Conservation (phyloP, 192 early-diverging fungal species). For the Spizellomyces punctatus region DNA sequence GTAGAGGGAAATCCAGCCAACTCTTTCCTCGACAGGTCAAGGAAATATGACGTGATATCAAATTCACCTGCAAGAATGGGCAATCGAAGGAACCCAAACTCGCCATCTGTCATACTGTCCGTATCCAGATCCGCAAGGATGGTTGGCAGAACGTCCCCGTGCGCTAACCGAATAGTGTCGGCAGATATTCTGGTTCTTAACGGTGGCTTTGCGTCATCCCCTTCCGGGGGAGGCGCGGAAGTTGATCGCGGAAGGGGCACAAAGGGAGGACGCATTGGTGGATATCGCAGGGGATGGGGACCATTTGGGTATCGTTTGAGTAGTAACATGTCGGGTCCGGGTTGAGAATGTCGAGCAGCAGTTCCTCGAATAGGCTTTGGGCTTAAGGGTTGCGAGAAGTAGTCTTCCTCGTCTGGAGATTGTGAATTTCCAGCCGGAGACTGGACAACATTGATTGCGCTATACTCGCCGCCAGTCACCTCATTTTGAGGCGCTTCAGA, state of each 20-base stretch:
- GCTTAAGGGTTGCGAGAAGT: background rate
- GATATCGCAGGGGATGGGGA: background rate
- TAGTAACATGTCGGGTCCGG: no score
- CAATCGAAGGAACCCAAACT: background rate
- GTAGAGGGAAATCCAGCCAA: background rate
- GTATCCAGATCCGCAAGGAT: conserved; percentile 7
- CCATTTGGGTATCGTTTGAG: no score
- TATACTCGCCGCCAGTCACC: no score
- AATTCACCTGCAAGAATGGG: background rate
- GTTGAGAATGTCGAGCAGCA: no score
- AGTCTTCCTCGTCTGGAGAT: no score
- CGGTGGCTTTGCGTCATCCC: background rate
- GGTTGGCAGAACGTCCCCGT: background rate
- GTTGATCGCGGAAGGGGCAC: conserved; percentile 9
- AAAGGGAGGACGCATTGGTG: background rate
- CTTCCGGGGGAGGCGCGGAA: conserved; percentile 22
- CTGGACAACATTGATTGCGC: no score
- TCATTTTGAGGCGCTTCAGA: no score
- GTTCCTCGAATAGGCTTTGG: background rate
- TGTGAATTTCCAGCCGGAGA: no score
- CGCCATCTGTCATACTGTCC: background rate
- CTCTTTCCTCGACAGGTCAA: no score
- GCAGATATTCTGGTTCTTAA: background rate
- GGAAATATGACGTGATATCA: background rate
- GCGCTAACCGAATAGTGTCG: background rate